Conservation (phyloP, 371 early-diverging fungal species). For the Actinomortierella wolfii region DNA sequence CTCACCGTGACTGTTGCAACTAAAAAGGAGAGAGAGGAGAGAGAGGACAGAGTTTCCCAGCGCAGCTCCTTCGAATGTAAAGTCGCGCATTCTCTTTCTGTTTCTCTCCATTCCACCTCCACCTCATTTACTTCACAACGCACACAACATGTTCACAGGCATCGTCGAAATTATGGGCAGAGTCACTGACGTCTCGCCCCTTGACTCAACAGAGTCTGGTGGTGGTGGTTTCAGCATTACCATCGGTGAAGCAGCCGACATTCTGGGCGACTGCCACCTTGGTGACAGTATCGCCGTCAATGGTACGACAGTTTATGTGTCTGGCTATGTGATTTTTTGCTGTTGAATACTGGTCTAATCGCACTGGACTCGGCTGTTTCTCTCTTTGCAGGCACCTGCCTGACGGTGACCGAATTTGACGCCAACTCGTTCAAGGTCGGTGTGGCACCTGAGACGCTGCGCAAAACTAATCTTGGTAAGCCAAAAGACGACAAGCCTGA, state of each 20-base stretch:
- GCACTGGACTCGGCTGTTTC: no score
- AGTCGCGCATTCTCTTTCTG: no score
- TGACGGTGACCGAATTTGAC: constrained; percentile 94
- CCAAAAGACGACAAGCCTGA: no score
- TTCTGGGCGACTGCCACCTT: constrained; percentile 85
- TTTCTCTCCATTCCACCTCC: no score
- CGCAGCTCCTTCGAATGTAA: no score
- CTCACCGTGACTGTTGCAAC: no score
- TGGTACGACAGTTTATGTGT: constrained; percentile 59
- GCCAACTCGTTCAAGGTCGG: constrained; percentile 86
- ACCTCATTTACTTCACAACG: not conserved
- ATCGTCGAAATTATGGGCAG: constrained; percentile 92
- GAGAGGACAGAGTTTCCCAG: no score
- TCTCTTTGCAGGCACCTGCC: constrained; percentile 77
- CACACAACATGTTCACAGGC: constrained; percentile 88
- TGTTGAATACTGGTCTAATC: not conserved
- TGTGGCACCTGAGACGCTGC: constrained; percentile 90
- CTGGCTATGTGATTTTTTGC: not conserved
- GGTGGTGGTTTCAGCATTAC: constrained; percentile 89
- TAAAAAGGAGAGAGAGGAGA: no score
- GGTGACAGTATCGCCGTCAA: constrained; percentile 96
- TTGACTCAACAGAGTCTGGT: constrained; percentile 78
- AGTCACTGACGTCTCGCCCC: constrained; percentile 64
- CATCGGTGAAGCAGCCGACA: constrained; percentile 67
- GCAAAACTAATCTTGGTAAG: constrained; percentile 88